These are phyloP conservation scores for Fraxinus anomala DNA, from an alignment of 257 asterid genomes.

Conservation along the genomic window DNA sequence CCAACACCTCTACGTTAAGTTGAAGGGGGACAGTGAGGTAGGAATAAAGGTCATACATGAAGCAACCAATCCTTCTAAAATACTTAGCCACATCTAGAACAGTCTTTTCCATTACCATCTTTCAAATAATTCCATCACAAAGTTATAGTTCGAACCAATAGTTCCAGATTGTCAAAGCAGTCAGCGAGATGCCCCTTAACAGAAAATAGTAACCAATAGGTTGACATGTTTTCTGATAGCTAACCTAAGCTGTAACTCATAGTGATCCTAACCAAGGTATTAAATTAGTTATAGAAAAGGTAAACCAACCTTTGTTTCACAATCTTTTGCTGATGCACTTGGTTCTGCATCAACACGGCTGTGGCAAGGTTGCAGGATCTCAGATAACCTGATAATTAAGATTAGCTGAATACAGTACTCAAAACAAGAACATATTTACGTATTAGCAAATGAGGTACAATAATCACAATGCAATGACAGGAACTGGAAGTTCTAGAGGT, in stretches of 20 bases:
- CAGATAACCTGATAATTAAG: constrained; percentile 29
- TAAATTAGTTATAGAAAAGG: background rate
- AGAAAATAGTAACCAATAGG: background rate
- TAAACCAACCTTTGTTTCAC: constrained; percentile 24
- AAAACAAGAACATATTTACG: background rate
- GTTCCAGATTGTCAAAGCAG: background rate
- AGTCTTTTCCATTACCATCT: background rate
- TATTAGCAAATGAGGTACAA: background rate
- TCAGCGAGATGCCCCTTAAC: background rate
- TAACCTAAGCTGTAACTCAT: background rate
- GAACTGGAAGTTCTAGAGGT: background rate
- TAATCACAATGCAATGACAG: background rate
- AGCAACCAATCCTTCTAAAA: background rate
- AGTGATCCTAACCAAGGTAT: background rate
- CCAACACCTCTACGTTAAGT: background rate
- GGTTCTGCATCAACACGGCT: constrained; percentile 24
- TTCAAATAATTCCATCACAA: background rate
- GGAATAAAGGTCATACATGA: background rate
- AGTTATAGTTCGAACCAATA: background rate
- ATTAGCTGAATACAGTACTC: background rate
- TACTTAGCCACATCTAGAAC: background rate
- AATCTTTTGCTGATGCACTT: constrained; percentile 20
- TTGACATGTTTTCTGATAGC: background rate
- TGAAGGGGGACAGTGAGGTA: background rate
- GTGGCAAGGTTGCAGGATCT: constrained; percentile 27